phyloP scores from a whole-genome alignment of 1,284 basidiomycete species.

The Rhodotorula sp. region DNA sequence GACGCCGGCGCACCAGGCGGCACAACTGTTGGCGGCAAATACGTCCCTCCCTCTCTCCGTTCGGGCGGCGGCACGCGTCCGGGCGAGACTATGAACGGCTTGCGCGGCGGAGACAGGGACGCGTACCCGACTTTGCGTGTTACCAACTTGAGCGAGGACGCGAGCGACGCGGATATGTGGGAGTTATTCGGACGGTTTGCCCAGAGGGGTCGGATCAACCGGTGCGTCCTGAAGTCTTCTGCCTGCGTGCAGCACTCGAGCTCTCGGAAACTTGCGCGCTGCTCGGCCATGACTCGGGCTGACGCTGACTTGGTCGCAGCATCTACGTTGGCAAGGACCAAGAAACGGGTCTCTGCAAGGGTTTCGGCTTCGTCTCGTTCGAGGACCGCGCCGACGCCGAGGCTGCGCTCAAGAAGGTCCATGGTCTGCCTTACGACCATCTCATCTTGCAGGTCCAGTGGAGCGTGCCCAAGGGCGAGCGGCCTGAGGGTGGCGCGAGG shows the following conservation, averaged over 20 bases:
- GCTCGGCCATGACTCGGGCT: no score
- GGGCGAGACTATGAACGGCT: slow-evolving; percentile 70
- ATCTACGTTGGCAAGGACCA: slow-evolving; percentile 95
- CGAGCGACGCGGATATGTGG: slow-evolving; percentile 88
- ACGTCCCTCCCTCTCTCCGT: slow-evolving; percentile 89
- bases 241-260: no score
- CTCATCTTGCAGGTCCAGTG: slow-evolving; percentile 38
- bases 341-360: slow-evolving; percentile 92
- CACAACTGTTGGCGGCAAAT: slow-evolving; percentile 64
- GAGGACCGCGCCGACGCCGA: slow-evolving; percentile 78
- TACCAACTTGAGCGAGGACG: slow-evolving; percentile 94
- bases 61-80: slow-evolving; percentile 60
- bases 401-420: slow-evolving; percentile 84
- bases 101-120: slow-evolving; percentile 51
- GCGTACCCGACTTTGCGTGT: slow-evolving; percentile 95
- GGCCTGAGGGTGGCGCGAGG: neutral
- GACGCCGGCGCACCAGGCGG: no score
- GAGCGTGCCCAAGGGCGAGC: slow-evolving; percentile 28
- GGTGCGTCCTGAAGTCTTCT: slow-evolving; percentile 54
- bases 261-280: no score
- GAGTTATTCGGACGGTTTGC: slow-evolving; percentile 67
- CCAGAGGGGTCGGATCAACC: slow-evolving; percentile 57
- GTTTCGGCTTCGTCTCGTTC: slow-evolving; percentile 89
- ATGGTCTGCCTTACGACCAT: slow-evolving; percentile 61
- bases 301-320: slow-evolving; percentile 50